Evolutionary conservation across 768 basidiomycete species (phyloP).

Genomic region (Infundibulicybe gibba): DNA sequence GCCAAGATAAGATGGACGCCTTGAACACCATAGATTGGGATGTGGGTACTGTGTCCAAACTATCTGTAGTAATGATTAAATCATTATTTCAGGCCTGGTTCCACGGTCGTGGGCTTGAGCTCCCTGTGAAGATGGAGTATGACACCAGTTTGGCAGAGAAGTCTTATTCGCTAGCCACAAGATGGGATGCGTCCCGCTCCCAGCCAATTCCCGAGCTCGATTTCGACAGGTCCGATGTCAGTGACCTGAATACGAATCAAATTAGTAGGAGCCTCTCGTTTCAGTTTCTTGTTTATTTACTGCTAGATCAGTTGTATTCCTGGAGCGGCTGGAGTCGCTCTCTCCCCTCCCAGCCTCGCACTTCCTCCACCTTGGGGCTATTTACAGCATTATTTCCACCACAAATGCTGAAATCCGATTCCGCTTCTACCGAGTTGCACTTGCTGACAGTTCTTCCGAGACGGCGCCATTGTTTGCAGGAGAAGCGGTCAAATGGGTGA

Average conservation of each 20-base stretch:
- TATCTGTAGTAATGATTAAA: background rate
- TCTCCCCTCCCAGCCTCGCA: conserved; percentile 56
- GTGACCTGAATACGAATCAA: conserved; percentile 69
- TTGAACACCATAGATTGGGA: conserved; percentile 78
- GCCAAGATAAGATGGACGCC: conserved; percentile 55
- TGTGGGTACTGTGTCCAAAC: conserved; percentile 33
- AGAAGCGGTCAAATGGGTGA: conserved; percentile 64
- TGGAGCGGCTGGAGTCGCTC: conserved; percentile 72
- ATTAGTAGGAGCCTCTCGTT: conserved; percentile 43
- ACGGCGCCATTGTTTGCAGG: conserved; percentile 48
- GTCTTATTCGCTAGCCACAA: conserved; percentile 67
- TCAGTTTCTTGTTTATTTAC: background rate
- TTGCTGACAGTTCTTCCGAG: conserved; percentile 44
- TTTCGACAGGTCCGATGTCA: conserved; percentile 61
- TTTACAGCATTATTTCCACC: conserved; percentile 48
- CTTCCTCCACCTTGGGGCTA: conserved; percentile 52
- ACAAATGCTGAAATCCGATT: conserved; percentile 75
- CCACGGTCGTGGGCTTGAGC: conserved; percentile 68
- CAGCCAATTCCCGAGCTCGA: conserved; percentile 35
- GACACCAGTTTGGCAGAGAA: conserved; percentile 67
- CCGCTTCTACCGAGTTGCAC: conserved; percentile 73
- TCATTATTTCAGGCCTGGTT: conserved; percentile 61
- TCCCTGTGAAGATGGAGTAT: conserved; percentile 75
- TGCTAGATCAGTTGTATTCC: conserved; percentile 65
- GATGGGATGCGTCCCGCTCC: conserved; percentile 67